Base-by-base conservation (phyloP, 768 basidiomycete species). In the Calvatia gigantea region DNA sequence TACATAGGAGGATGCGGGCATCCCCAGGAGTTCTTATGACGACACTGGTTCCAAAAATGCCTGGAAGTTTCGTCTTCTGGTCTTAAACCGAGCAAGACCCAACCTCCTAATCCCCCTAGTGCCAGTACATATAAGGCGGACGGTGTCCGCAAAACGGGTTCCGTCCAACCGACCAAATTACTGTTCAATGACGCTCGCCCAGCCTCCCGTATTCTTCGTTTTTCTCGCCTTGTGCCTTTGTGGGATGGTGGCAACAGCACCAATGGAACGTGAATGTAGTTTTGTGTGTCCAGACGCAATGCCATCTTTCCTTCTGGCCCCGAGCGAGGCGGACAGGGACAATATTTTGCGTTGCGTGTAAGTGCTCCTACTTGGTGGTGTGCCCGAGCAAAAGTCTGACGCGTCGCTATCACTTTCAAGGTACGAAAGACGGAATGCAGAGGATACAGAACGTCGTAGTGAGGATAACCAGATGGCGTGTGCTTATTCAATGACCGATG, bases 161-260 rank as follows among this genome's bases (percentile, higher is more conserved):
- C 39, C 12, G 17, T 12, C 25, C 8, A 42, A 42, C 19, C 12
- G 17, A n/a, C 1, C 35, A 15, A n/a, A 11, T 43, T 19, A n/a
- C 21, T 11, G 1, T 25, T 27, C 11, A 6, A 48, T 51, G 25
- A 39, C 42, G 12, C 28, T 8, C 38, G 17, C 28, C 12, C 39
- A 29, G 42, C 38, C 51, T n/a, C 51, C 51, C 8, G 12, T 42
- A 3, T 42, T 51, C 21, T 51, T 51, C 39, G 27, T 51, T 21
- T 8, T 51, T 8, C 31, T 51, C 28, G 31, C 31, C 6, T 12
- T 51, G 14, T 53, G 42, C 28, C 5, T 33, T 14, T 48, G 46
- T n/a, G 32, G 32, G 27, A 12, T 48, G 32, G 31, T 48, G 15
- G 46, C 31, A 15, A 25, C 21, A 12, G 41, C 25, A 11, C 25